A percentile compares a stretch with the other conserved stretches of the same genome.
Evolutionary conservation across 179 eudicot species (phyloP).

Genomic region (Beta lomatogona): DNA sequence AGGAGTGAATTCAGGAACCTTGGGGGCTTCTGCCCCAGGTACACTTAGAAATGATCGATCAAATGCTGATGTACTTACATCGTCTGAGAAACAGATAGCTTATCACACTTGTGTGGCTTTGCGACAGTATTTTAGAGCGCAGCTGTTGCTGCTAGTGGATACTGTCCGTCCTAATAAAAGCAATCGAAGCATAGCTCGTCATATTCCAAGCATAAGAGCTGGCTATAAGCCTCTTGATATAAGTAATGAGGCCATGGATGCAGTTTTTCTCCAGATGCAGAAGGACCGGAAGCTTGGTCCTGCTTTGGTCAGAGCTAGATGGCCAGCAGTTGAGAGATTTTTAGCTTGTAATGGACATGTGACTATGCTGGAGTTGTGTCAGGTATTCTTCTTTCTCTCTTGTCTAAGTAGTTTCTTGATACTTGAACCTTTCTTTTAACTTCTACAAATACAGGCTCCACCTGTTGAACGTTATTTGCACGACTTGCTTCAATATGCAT

Average conservation of each 20-base stretch:
- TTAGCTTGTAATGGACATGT: slow-evolving; percentile 80
- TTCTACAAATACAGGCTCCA: slow-evolving; percentile 64
- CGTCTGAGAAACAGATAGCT: slow-evolving; percentile 95
- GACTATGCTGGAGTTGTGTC: slow-evolving; percentile 94
- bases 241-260: slow-evolving; percentile 92
- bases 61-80: slow-evolving; percentile 78
- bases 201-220: slow-evolving; percentile 62
- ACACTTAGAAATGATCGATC: slow-evolving; percentile 76
- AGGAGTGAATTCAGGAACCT: slow-evolving; percentile 70
- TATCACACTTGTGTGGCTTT: slow-evolving; percentile 93
- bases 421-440: slow-evolving; percentile 12
- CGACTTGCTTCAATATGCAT: slow-evolving; percentile 91
- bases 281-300: slow-evolving; percentile 97
- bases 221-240: slow-evolving; percentile 93
- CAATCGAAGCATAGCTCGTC: slow-evolving; percentile 66
- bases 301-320: slow-evolving; percentile 81
- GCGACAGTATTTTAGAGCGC: slow-evolving; percentile 94
- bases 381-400: slow-evolving; percentile 45
- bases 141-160: slow-evolving; percentile 84
- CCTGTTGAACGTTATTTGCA: slow-evolving; percentile 93
- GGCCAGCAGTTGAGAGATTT: slow-evolving; percentile 94
- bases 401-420: slow-evolving; percentile 3
- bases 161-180: slow-evolving; percentile 75
- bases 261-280: slow-evolving; percentile 81
- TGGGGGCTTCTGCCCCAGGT: slow-evolving; percentile 56